A percentile compares a stretch with the other conserved stretches of the same genome.
Evolutionary conservation across 2,329 filamentous ascomycete species (phyloP).

Genomic region (Colletotrichum horii): DNA sequence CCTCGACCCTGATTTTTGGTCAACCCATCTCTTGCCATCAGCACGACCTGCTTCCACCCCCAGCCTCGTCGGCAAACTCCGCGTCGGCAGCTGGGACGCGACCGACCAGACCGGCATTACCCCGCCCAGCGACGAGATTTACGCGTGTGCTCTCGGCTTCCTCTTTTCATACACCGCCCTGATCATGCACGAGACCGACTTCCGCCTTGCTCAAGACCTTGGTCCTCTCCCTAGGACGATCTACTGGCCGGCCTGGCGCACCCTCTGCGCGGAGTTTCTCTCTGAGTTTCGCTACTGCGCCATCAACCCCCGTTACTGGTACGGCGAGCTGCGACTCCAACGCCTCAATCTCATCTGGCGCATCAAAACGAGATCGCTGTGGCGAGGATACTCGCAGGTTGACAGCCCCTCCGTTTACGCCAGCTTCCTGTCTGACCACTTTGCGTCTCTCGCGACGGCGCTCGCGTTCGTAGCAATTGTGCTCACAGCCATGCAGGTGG

Average conservation of each 20-base stretch:
- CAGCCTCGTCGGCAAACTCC: background rate
- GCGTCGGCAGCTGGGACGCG: background rate
- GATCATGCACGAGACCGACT: background rate
- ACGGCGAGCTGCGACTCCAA: background rate
- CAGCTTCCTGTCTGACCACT: background rate
- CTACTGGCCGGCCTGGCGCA: background rate
- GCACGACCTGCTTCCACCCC: background rate
- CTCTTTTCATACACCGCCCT: background rate
- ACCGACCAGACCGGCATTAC: background rate
- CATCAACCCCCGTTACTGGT: background rate
- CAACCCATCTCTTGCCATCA: background rate
- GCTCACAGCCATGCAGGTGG: background rate
- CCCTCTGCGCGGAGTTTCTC: background rate
- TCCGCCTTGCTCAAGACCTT: background rate
- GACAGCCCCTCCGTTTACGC: background rate
- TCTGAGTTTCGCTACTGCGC: background rate
- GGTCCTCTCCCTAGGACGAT: background rate
- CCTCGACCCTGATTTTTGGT: background rate
- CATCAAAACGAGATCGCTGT: background rate
- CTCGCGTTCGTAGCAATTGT: background rate
- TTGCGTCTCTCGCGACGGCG: background rate
- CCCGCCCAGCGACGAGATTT: background rate
- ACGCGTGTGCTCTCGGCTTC: background rate
- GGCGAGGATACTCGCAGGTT: background rate
- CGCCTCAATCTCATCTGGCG: background rate